A percentile compares a stretch with the other conserved stretches of the same genome.
Conservation (phyloP, 2,329 filamentous ascomycete genomes). For the Ophidiomyces ophidiicola region DNA sequence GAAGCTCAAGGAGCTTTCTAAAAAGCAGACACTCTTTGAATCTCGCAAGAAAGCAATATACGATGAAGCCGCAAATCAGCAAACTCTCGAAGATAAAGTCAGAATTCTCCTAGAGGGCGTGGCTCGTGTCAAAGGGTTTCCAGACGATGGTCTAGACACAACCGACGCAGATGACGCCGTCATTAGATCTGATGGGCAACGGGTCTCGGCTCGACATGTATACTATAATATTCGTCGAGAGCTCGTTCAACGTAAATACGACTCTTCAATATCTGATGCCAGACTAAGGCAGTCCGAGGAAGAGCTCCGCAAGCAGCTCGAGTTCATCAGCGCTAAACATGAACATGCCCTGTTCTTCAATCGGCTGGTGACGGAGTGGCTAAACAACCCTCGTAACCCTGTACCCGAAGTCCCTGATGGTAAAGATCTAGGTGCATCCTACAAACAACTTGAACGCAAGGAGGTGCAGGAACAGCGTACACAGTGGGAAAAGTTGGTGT, state of each 20-base stretch:
- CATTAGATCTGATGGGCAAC: constrained; percentile 23
- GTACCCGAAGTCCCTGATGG: constrained; percentile 17
- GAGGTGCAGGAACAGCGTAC: constrained; percentile 44
- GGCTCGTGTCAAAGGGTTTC: constrained; percentile 28
- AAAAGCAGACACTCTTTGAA: constrained; percentile 41
- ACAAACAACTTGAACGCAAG: constrained; percentile 40
- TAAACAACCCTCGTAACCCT: constrained; percentile 27
- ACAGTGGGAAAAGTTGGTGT: constrained; percentile 47
- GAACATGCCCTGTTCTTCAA: constrained; percentile 47
- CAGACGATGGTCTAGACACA: constrained; percentile 25
- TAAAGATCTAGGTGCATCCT: constrained; percentile 25
- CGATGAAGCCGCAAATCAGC: constrained; percentile 21
- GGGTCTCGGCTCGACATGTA: constrained; percentile 18
- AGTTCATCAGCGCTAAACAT: constrained; percentile 42
- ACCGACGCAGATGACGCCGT: constrained; percentile 18
- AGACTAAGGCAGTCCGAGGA: constrained; percentile 38
- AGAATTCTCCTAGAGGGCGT: constrained; percentile 28
- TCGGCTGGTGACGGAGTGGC: constrained; percentile 44
- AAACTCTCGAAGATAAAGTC: constrained; percentile 24
- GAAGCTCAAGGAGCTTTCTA: constrained; percentile 46
- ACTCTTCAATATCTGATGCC: constrained; percentile 40
- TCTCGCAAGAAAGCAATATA: constrained; percentile 35
- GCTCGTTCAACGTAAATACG: constrained; percentile 42
- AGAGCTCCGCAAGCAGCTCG: constrained; percentile 37
- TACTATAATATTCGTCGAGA: constrained; percentile 40